Conservation (phyloP, 2,329 filamentous ascomycete species). For the Davidsoniella eucalypti region DNA sequence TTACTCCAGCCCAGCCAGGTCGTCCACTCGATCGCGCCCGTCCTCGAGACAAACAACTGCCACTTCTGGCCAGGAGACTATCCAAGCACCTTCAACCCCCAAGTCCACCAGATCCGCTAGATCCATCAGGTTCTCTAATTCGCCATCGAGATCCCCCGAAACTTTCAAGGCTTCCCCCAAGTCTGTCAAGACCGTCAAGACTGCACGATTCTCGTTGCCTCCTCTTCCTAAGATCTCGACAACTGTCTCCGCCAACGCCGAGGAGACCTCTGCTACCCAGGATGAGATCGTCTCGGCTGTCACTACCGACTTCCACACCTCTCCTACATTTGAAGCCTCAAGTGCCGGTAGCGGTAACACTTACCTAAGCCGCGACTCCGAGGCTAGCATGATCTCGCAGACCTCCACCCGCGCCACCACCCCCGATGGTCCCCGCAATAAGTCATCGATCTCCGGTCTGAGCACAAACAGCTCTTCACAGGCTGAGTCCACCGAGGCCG, state of each 20-base stretch:
- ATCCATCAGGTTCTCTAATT: background rate
- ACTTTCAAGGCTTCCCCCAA: background rate
- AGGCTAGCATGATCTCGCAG: constrained; percentile 62
- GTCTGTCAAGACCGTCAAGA: constrained; percentile 15
- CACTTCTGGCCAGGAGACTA: constrained; percentile 4
- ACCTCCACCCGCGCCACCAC: constrained; percentile 80
- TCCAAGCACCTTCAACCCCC: background rate
- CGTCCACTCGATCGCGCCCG: constrained; percentile 19
- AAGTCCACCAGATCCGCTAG: background rate
- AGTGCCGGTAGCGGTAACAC: constrained; percentile 67
- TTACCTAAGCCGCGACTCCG: constrained; percentile 65
- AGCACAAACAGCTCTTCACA: constrained; percentile 46
- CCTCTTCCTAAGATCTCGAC: constrained; percentile 42
- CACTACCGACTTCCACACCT: constrained; percentile 29
- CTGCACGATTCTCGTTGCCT: constrained; percentile 33
- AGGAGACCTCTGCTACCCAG: constrained; percentile 26
- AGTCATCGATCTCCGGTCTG: constrained; percentile 50
- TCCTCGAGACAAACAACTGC: constrained; percentile 28
- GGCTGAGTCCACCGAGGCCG: constrained; percentile 17
- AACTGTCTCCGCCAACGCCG: constrained; percentile 29
- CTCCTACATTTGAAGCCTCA: constrained; percentile 49
- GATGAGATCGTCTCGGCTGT: constrained; percentile 7
- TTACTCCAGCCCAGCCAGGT: background rate
- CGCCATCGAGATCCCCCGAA: background rate
- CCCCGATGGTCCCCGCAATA: constrained; percentile 49